A percentile compares a stretch with the other conserved stretches of the same genome.
phyloP scores from a whole-genome alignment of 2,329 filamentous ascomycete species.

The Dactylellina drechsleri region DNA sequence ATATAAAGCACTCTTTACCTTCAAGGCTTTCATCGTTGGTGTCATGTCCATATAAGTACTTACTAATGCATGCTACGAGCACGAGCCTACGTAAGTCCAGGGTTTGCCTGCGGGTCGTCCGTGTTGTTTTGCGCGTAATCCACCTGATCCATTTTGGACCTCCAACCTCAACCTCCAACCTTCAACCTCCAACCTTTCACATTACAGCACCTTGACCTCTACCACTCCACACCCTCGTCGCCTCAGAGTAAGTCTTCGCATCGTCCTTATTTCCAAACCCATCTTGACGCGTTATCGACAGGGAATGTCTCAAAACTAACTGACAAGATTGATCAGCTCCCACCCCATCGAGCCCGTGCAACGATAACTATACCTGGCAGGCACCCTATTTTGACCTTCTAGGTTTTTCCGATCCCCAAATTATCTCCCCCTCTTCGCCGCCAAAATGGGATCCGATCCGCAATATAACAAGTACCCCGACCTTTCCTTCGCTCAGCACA shows the following conservation, averaged over 20 bases:
- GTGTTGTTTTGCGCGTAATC: slow-evolving; percentile 49
- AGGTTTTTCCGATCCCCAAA: background rate
- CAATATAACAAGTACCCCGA: slow-evolving; percentile 87
- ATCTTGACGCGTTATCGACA: slow-evolving; percentile 6
- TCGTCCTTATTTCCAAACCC: background rate
- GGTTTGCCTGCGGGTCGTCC: slow-evolving; percentile 1
- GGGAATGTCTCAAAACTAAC: slow-evolving; percentile 4
- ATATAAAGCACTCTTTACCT: no score
- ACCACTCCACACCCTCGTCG: slow-evolving; percentile 8
- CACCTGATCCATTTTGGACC: slow-evolving; percentile 7
- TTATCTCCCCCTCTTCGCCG: slow-evolving; percentile 4
- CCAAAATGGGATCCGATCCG: slow-evolving; percentile 67
- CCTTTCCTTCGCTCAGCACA: slow-evolving; percentile 82
- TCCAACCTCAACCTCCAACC: slow-evolving; percentile 23
- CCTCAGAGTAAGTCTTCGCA: slow-evolving; percentile 15
- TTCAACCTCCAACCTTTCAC: slow-evolving; percentile 15
- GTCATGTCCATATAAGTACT: no score
- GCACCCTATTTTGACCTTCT: slow-evolving; percentile 7
- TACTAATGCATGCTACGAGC: no score
- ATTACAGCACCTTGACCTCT: slow-evolving; percentile 4
- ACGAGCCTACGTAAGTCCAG: slow-evolving; percentile 1
- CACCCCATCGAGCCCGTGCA: background rate
- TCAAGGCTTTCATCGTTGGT: no score
- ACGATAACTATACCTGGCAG: background rate
- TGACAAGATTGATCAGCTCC: background rate